Evolutionary conservation across 1,284 basidiomycete species (phyloP).

Genomic region (Ceratobasidium sp.): DNA sequence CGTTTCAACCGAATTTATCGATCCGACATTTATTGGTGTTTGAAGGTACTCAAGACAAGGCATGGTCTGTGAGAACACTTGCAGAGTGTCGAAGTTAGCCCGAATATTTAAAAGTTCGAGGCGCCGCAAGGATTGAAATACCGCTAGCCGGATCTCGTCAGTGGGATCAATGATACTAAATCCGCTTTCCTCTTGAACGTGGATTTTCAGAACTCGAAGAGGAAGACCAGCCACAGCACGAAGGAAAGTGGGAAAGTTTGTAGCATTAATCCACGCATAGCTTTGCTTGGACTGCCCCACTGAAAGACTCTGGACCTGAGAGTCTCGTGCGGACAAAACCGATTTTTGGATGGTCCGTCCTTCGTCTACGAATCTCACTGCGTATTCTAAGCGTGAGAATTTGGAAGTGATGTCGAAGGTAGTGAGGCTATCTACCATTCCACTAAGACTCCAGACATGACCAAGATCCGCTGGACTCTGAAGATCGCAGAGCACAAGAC

Average conservation of each 20-base stretch:
- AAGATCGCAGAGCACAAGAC: neutral
- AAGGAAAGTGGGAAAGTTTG: neutral
- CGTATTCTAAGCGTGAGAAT: neutral
- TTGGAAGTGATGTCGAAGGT: neutral
- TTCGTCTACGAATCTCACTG: neutral
- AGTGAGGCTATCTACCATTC: neutral
- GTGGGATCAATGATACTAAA: neutral
- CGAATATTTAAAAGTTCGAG: neutral
- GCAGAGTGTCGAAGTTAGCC: neutral
- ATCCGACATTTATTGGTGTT: neutral
- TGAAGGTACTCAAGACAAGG: neutral
- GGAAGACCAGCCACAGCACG: neutral
- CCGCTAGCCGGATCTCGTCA: neutral
- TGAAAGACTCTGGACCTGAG: neutral
- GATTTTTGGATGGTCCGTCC: neutral
- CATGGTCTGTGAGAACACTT: neutral
- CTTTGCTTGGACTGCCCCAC: neutral
- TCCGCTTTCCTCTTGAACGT: neutral
- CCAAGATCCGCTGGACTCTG: neutral
- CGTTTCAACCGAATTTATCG: neutral
- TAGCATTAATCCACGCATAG: neutral
- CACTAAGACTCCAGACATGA: neutral
- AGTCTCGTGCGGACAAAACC: neutral
- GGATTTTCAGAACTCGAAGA: neutral
- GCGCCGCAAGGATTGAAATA: neutral